phyloP scores from a whole-genome alignment of 2,329 filamentous ascomycete species.

The Rutstroemia sp. region DNA sequence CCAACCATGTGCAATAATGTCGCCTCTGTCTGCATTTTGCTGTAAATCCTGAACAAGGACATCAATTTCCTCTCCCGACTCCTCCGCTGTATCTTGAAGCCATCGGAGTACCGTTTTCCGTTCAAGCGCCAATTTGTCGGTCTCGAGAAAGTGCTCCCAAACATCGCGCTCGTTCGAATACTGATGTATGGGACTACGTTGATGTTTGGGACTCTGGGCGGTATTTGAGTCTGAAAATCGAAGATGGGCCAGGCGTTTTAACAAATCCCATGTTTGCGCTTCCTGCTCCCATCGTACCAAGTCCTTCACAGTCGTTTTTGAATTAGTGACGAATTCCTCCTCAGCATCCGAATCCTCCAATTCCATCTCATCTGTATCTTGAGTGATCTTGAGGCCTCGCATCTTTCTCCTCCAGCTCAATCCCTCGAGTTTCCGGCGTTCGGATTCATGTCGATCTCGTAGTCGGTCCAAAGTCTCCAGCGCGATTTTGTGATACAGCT shows the following conservation, averaged over 20 bases:
- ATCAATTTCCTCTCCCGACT: slow-evolving; percentile 62
- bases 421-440: slow-evolving; percentile 25
- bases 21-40: slow-evolving; percentile 67
- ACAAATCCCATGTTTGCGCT: slow-evolving; percentile 82
- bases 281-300: slow-evolving; percentile 70
- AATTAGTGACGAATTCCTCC: slow-evolving; percentile 25
- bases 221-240: slow-evolving; percentile 44
- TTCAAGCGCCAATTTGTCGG: slow-evolving; percentile 68
- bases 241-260: slow-evolving; percentile 56
- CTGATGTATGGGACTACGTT: slow-evolving; percentile 32
- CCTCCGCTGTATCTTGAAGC: slow-evolving; percentile 70
- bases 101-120: slow-evolving; percentile 76
- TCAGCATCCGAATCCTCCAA: slow-evolving; percentile 48
- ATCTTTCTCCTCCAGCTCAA: slow-evolving; percentile 31
- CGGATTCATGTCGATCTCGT: slow-evolving; percentile 33
- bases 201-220: slow-evolving; percentile 17
- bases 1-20: slow-evolving; percentile 83
- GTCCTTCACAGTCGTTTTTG: slow-evolving; percentile 37
- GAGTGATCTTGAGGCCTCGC: slow-evolving; percentile 24
- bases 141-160: slow-evolving; percentile 68
- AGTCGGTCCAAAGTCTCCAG: slow-evolving; percentile 37
- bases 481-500: slow-evolving; percentile 55
- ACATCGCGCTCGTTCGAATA: slow-evolving; percentile 55
- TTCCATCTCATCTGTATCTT: slow-evolving; percentile 28
- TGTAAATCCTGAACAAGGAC: slow-evolving; percentile 70